These are phyloP conservation scores for Aspergillus arachidicola DNA, from an alignment of 2,329 filamentous ascomycete genomes.

Conservation along the genomic window DNA sequence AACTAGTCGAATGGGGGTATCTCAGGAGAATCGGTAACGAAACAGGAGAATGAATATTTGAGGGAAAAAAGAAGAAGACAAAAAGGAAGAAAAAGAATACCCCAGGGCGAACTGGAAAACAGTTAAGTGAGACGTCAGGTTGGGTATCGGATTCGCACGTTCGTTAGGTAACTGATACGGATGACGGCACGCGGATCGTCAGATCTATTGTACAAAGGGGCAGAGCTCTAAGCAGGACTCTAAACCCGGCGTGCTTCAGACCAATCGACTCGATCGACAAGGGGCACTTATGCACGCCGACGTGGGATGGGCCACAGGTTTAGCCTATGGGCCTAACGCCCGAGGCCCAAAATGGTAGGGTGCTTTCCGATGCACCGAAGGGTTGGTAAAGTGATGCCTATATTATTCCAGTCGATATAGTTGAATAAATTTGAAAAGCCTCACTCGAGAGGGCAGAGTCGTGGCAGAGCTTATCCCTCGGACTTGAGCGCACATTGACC, in stretches of 20 bases:
- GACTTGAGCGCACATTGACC: slow-evolving; percentile 5
- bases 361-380: slow-evolving; percentile 17
- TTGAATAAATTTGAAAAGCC: not conserved
- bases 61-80: not conserved
- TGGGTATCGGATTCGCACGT: slow-evolving; percentile 15
- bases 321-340: slow-evolving; percentile 29
- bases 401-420: slow-evolving; percentile 1
- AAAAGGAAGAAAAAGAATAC: slow-evolving; percentile 6
- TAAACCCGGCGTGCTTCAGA: slow-evolving; percentile 12
- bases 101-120: not conserved
- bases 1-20: slow-evolving; percentile 22
- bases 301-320: slow-evolving; percentile 25
- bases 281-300: slow-evolving; percentile 37
- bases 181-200: slow-evolving; percentile 18
- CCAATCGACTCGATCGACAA: slow-evolving; percentile 31
- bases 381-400: slow-evolving; percentile 8
- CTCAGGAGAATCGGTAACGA: slow-evolving; percentile 12
- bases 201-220: slow-evolving; percentile 21
- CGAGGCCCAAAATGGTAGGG: slow-evolving; percentile 25
- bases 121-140: slow-evolving; percentile 17
- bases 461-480: not conserved
- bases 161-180: slow-evolving; percentile 16
- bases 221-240: slow-evolving; percentile 19
- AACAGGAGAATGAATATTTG: slow-evolving; percentile 6
- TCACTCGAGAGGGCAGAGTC: slow-evolving; percentile 1